These are phyloP conservation scores for Fusarium sp. DNA, from an alignment of 2,329 filamentous ascomycete species.

Conservation along the genomic window DNA sequence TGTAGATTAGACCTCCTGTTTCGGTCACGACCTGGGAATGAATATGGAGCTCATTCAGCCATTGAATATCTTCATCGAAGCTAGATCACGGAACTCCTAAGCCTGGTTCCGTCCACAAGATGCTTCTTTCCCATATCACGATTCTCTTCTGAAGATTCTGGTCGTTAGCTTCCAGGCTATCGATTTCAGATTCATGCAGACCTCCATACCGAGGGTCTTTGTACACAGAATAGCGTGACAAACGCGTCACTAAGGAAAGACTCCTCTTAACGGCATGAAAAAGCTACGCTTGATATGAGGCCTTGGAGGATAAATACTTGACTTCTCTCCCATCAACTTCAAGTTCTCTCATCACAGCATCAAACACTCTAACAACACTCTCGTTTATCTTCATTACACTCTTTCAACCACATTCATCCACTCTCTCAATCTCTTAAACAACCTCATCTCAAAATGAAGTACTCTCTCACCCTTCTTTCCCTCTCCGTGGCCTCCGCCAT, in stretches of 20 bases:
- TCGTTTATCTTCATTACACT: background rate
- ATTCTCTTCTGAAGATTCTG: background rate
- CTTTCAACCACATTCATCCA: background rate
- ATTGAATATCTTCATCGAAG: accelerated
- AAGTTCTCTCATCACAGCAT: background rate
- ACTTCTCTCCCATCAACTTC: too few species aligned
- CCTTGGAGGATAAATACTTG: background rate
- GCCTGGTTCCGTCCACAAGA: accelerated
- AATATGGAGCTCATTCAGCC: background rate
- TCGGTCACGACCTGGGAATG: background rate
- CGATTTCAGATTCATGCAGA: background rate
- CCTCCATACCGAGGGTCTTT: background rate
- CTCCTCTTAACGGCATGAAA: background rate
- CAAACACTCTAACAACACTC: background rate
- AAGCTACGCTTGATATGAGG: accelerated
- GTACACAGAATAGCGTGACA: background rate
- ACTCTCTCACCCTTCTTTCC: background rate
- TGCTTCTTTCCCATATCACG: background rate
- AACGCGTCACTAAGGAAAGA: background rate
- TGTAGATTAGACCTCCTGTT: accelerated
- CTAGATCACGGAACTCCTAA: accelerated
- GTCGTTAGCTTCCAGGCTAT: background rate
- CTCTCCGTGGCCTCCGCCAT: background rate
- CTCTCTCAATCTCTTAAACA: background rate
- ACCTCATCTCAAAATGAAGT: constrained; percentile 1